Conservation (phyloP, 306 rosid species). For the Carpinus viminea region DNA sequence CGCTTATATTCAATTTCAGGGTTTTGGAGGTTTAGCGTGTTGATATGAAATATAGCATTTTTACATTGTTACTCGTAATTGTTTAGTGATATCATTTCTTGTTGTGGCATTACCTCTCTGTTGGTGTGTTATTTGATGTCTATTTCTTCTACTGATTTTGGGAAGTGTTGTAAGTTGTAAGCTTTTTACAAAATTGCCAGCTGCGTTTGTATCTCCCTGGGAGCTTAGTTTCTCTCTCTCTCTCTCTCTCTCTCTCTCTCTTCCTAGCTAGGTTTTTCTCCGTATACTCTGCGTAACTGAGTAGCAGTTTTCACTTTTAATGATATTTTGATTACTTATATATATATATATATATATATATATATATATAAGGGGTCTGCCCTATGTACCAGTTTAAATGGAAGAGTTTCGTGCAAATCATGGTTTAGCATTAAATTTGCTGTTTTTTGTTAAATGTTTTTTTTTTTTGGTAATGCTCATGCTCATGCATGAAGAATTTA, state of each 20-base stretch:
- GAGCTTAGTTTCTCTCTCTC: too few species aligned
- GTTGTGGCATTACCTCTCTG: not conserved
- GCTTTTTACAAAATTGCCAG: not conserved
- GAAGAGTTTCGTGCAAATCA: not conserved
- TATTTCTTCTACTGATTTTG: not conserved
- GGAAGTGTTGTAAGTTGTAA: not conserved
- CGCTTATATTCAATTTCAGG: not conserved
- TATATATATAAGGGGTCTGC: not conserved
- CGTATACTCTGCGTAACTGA: too few species aligned
- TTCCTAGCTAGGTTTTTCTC: too few species aligned
- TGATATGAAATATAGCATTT: not conserved
- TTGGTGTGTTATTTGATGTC: not conserved
- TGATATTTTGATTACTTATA: too few species aligned
- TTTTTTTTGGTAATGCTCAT: too few species aligned
- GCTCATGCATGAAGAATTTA: not conserved
- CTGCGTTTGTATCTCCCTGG: too few species aligned
- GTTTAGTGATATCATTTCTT: not conserved
- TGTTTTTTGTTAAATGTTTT: too few species aligned
- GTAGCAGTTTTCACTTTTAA: too few species aligned
- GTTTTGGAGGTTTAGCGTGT: conserved; percentile 8
- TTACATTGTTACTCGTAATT: not conserved
- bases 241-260: too few species aligned
- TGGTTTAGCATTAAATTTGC: not conserved
- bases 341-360: too few species aligned
- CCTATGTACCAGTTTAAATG: not conserved